Evolutionary conservation across 306 rosid genomes (phyloP), one percentile per base, ranked within the genome.

Genomic region (Sesbania bispinosa): DNA sequence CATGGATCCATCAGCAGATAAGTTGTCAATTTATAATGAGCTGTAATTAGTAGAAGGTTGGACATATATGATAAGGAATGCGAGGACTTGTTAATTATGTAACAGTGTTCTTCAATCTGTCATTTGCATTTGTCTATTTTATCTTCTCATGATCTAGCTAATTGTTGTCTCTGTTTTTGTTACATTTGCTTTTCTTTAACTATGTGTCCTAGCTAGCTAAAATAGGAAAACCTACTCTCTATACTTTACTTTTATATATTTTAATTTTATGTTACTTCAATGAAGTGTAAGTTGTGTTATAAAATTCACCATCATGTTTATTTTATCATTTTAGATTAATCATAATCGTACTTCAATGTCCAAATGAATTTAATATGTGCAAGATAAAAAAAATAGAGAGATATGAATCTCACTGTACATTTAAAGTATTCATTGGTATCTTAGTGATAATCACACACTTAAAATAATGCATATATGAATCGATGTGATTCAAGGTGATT

Each of bases 21-120:
- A 52, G 39, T 24, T 71, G 54, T 71, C 77, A 52, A 62, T 78
- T 65, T 36, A 42, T 1, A 33, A 62, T 72, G 63, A 72, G 78
- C 48, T 72, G 63, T 79, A 55, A 79, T 55, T 65, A 78, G 11
- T 32, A 52, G 20, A 62, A 32, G 10, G 9, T 39, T 71, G 35
- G 35, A 53, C 14, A n/a, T 45, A 36, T 53, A 33, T 47, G 46
- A 68, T 60, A 39, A 48, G 50, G 41, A 60, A 70, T 46, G 71
- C 47, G 61, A 42, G 38, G 59, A 69, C 33, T 51, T 61, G 71
- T 41, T 62, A 61, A 36, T 45, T 29, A 29, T 39, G 58, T 67
- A n/a, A 30, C 68, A n/a, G 14, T 45, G 30, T 59, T 77, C 13
- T 47, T 69, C 65, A 69, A 51, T 42, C 24, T 51, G 32, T 29